These are phyloP conservation scores for Chaetomiaceae sp. DNA, from an alignment of 2,329 filamentous ascomycete species.

Conservation along the genomic window DNA sequence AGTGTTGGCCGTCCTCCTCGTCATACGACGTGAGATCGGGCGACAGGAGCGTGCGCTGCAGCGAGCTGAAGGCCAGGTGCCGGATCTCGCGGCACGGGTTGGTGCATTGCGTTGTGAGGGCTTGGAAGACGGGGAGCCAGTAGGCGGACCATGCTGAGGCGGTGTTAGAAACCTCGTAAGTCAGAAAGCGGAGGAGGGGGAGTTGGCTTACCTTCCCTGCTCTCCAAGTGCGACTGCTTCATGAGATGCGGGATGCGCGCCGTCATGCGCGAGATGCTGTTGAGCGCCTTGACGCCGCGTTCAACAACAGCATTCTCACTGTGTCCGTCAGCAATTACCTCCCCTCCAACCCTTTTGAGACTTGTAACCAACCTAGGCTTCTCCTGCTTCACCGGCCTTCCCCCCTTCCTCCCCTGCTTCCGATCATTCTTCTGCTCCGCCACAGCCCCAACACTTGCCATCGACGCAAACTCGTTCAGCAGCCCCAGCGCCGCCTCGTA, in stretches of 20 bases:
- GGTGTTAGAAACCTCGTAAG: constrained; percentile 19
- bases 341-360: neutral
- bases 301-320: constrained; percentile 69
- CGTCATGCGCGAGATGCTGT: constrained; percentile 77
- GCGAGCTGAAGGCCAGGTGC: constrained; percentile 77
- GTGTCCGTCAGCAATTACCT: constrained; percentile 16
- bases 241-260: constrained; percentile 79
- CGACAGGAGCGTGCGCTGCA: constrained; percentile 82
- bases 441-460: constrained; percentile 67
- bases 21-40: constrained; percentile 78
- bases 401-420: constrained; percentile 30
- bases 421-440: constrained; percentile 65
- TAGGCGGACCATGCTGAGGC: constrained; percentile 88
- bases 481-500: constrained; percentile 84
- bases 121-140: constrained; percentile 92
- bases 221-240: constrained; percentile 87
- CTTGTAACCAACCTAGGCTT: constrained; percentile 48
- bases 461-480: constrained; percentile 84
- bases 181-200: neutral
- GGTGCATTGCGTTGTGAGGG: constrained; percentile 82
- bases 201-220: constrained; percentile 61
- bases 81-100: constrained; percentile 93
- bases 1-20: constrained; percentile 48
- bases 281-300: constrained; percentile 75
- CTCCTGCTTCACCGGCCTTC: constrained; percentile 45